phyloP scores from a whole-genome alignment of 331 rosid genomes.

The Acacia pycnantha region DNA sequence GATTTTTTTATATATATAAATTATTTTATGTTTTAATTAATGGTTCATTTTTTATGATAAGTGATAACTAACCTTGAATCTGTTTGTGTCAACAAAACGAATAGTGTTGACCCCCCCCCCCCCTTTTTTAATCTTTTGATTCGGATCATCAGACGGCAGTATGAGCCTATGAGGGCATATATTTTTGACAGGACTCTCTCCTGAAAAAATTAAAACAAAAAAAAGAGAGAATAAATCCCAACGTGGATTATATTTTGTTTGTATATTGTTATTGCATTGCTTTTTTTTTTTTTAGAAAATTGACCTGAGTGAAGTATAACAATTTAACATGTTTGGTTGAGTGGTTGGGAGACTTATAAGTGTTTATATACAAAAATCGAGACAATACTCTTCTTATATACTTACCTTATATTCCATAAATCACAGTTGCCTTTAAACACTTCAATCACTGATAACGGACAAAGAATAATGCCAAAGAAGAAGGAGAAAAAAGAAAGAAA shows the following conservation, averaged over 20 bases:
- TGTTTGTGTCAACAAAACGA: not conserved
- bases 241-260: not conserved
- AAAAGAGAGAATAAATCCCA: not conserved
- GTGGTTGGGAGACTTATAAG: too few species aligned
- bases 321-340: too few species aligned
- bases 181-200: not conserved
- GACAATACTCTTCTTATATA: too few species aligned
- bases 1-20: not conserved
- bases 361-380: too few species aligned
- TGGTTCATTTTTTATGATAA: not conserved
- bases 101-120: not conserved
- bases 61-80: too few species aligned
- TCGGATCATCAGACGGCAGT: not conserved
- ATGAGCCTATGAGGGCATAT: not conserved
- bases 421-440: too few species aligned
- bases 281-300: rapidly evolving
- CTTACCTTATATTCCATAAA: too few species aligned
- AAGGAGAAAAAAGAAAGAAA: not conserved
- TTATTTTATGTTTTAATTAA: not conserved
- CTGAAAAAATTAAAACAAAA: not conserved
- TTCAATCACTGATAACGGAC: too few species aligned
- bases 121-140: not conserved
- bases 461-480: not conserved
- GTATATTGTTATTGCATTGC: not conserved
- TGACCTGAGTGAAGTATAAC: not conserved